phyloP scores from a whole-genome alignment of 2,329 filamentous ascomycete genomes.

The Colletotrichum scovillei region DNA sequence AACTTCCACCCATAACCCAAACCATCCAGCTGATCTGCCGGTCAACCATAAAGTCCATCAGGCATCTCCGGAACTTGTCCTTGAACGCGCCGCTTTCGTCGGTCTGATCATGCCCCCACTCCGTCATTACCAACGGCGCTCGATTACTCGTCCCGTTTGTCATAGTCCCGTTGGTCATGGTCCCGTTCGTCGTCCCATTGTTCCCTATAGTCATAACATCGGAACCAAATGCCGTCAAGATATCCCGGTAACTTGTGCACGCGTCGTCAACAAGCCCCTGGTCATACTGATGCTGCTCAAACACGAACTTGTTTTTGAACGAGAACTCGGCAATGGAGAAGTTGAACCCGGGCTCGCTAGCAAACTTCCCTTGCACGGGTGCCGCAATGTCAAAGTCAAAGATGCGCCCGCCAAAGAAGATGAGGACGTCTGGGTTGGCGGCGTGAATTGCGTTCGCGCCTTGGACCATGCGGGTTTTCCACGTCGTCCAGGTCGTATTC shows the following conservation, averaged over 20 bases:
- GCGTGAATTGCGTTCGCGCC: constrained; percentile 55
- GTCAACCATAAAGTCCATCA: constrained; percentile 51
- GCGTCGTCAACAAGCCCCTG: constrained; percentile 39
- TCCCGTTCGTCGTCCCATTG: neutral
- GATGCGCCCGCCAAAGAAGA: constrained; percentile 52
- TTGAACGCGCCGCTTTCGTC: constrained; percentile 19
- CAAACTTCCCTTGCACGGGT: constrained; percentile 42
- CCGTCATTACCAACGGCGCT: constrained; percentile 29
- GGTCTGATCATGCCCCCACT: constrained; percentile 29
- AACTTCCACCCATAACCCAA: constrained; percentile 61
- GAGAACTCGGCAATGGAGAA: constrained; percentile 52
- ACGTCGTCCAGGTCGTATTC: constrained; percentile 58
- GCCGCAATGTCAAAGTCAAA: constrained; percentile 46
- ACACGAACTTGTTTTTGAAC: constrained; percentile 52
- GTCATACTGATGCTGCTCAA: constrained; percentile 51
- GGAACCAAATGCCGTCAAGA: neutral
- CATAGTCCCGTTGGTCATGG: too few relatives aligned
- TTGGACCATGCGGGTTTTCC: constrained; percentile 57
- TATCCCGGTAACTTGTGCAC: neutral
- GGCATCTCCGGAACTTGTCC: constrained; percentile 55
- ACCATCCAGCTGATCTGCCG: constrained; percentile 53
- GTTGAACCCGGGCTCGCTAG: constrained; percentile 16
- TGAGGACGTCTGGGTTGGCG: constrained; percentile 57
- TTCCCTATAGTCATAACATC: neutral
- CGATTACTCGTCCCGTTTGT: neutral